Conservation (phyloP, 306 rosid species). For the Canavalia gladiata region DNA sequence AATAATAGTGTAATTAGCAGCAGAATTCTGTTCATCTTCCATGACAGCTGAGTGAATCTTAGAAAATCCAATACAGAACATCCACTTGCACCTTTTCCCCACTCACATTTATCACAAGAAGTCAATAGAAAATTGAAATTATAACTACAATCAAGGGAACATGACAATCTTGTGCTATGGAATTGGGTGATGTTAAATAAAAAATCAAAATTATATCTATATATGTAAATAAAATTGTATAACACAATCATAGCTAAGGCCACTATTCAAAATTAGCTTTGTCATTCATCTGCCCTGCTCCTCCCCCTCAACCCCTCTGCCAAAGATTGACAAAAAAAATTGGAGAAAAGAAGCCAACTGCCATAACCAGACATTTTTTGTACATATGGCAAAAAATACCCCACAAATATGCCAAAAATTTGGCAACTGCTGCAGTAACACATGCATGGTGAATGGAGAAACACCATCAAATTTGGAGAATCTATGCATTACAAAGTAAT, state of each 20-base stretch:
- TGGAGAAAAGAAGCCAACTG: neutral
- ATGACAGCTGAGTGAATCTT: conserved; percentile 10
- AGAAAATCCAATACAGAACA: conserved; percentile 19
- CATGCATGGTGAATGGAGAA: conserved; percentile 10
- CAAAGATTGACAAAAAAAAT: neutral
- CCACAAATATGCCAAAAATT: neutral
- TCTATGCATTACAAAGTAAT: conserved; percentile 16
- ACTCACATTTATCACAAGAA: neutral
- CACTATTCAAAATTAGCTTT: conserved; percentile 19
- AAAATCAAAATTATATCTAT: neutral
- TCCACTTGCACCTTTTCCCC: neutral
- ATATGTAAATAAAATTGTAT: neutral
- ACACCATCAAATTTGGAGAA: conserved; percentile 2
- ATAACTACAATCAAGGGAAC: conserved; percentile 24
- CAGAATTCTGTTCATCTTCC: conserved; percentile 17
- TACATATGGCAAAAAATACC: neutral
- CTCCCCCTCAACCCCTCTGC: conserved; percentile 11
- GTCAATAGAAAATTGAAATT: conserved; percentile 1
- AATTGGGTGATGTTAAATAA: neutral
- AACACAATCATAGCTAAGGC: conserved; percentile 18
- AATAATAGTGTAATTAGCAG: conserved; percentile 11
- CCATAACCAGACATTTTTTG: neutral
- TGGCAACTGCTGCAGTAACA: neutral
- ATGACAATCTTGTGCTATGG: conserved; percentile 7
- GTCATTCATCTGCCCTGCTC: conserved; percentile 18